Base-by-base conservation (phyloP, 441 rosid species). In the Theobroma grandiflorum region DNA sequence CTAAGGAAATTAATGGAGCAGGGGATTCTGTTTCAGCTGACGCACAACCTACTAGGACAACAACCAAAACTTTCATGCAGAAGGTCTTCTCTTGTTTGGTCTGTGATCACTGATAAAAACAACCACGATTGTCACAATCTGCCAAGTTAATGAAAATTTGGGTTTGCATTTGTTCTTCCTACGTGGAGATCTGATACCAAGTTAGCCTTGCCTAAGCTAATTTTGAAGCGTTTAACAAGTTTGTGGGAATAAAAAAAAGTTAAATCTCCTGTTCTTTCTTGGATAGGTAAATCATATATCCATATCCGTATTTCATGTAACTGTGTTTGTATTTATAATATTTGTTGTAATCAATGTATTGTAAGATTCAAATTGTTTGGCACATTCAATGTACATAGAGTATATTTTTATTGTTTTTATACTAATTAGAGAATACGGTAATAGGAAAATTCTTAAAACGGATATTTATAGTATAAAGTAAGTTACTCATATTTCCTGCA, bases 71-170 rank as follows among this genome's bases (percentile, higher is more conserved):
- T 42, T 85, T 87, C 47, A 7, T 79, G 20, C 90, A 88, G 42
- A 88, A 88, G 85, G 0, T 93, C 16, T 90, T 94, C 81, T 93
- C 97, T 66, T 93, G 99, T 85, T 81, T 93, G 80, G 81, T 92
- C 47, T 92, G 94, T 84, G 94, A 89, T 79, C 66, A 93, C 47
- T 93, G 79, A 87, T 2, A 40, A 22, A 12, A 40, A 7, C 5
- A 57, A 26, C 31, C 12, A 8, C 6, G 3, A 18, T 20, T 20
- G 9, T 37, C 18, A 9, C 3, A 45, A 71, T 71, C 59, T 33
- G 42, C 45, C 43, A 53, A 15, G 8, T 18, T 8, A 11, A 16
- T 52, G 31, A 18, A 18, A 11, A 12, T 62, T 62, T 31, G 12
- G 40, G 31, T 38, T 6, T 57, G 9, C 26, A 22, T 14, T 3